phyloP scores from a whole-genome alignment of 1,284 basidiomycete genomes.

The Blastosporella zonata region DNA sequence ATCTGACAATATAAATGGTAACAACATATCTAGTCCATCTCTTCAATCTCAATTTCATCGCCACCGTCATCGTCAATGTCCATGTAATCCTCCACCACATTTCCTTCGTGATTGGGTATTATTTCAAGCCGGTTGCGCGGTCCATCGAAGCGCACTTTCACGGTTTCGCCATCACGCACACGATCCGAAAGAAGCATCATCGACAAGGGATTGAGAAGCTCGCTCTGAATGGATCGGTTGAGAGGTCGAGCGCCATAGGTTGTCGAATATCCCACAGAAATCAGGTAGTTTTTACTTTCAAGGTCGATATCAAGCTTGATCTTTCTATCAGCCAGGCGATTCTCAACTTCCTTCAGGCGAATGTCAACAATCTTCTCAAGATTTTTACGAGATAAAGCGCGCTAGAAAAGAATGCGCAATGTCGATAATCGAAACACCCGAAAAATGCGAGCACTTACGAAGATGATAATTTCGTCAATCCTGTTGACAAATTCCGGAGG shows the following conservation, averaged over 20 bases:
- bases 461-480: slow-evolving; percentile 87
- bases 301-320: slow-evolving; percentile 77
- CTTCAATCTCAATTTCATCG: slow-evolving; percentile 68
- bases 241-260: slow-evolving; percentile 90
- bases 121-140: slow-evolving; percentile 81
- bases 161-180: slow-evolving; percentile 80
- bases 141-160: slow-evolving; percentile 79
- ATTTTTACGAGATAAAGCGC: slow-evolving; percentile 71
- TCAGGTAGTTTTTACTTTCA: slow-evolving; percentile 80
- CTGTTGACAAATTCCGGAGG: slow-evolving; percentile 94
- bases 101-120: slow-evolving; percentile 83
- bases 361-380: slow-evolving; percentile 85
- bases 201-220: slow-evolving; percentile 91
- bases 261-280: slow-evolving; percentile 82
- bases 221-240: slow-evolving; percentile 88
- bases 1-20: no score
- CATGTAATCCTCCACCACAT: slow-evolving; percentile 45
- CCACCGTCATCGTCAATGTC: slow-evolving; percentile 56
- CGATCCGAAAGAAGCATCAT: slow-evolving; percentile 84
- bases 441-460: slow-evolving; percentile 52
- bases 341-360: slow-evolving; percentile 67
- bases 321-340: slow-evolving; percentile 77
- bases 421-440: neutral
- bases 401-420: slow-evolving; percentile 37
- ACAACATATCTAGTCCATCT: slow-evolving; percentile 63